Base-by-base conservation (phyloP, 306 rosid genomes). In the Dryas drummondii region DNA sequence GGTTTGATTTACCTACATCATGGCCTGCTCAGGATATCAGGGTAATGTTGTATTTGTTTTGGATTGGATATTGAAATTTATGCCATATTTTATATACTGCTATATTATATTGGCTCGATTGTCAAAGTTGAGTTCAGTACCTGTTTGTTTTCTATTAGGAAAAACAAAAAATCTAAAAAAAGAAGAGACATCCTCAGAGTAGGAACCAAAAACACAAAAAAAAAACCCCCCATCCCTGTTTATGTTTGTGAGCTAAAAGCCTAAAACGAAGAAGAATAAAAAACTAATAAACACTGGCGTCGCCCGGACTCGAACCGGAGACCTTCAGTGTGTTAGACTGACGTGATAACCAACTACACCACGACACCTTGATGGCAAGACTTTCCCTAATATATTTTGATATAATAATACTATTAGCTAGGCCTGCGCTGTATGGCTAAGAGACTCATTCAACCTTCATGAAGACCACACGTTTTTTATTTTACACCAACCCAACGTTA, bases 301-400 rank as follows among this genome's bases (percentile, higher is more conserved):
- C 77, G 78, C 68, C 65, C 79, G 75, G 84, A 10, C 4, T 86
- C 80, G 82, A 78, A 75, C 85, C 82, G 80, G 87, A 78, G 85
- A 80, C 85, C 81, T 73, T 79, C 96, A 90, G 96, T 90, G 96
- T 94, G 91, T 90, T 94, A 94, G 93, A 91, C 92, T 94, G 89
- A 91, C 93, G 90, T 93, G 96, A 91, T 87, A 91, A 93, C 97
- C 97, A 91, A 84, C 88, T 82, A 86, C 90, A 82, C 90, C 90
- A 84, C 88, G 84, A 88, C 59, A 72, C 68, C 76, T 5, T 0
- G 6, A 0, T 22, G 66, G 2, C 3, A 32, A 2, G 37, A 32
- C 2, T 32, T 32, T 32, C 37, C 37, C 37, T 2, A 32, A 32
- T 32, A 32, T 32, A 32, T 32, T 2, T 32, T 32, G 2, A 32